Conservation (phyloP, 805 yeast species). For the Nakazawaea peltata region DNA sequence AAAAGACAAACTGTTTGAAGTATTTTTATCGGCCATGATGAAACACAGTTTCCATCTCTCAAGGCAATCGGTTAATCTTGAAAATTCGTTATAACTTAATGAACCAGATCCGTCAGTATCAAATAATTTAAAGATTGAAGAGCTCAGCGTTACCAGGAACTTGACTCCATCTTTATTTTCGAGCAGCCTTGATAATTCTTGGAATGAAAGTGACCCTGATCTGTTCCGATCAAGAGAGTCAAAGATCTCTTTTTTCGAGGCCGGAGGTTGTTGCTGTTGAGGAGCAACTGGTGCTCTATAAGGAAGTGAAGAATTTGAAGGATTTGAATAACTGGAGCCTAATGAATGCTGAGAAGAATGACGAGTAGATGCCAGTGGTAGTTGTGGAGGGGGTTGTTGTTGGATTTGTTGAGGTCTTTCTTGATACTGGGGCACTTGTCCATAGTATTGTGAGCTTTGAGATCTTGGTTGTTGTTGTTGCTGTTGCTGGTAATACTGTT, state of each 20-base stretch:
- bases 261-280: constrained; percentile 3
- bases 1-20: constrained; percentile 5
- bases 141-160: neutral
- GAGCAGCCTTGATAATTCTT: constrained; percentile 3
- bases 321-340: constrained; percentile 1
- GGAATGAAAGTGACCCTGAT: constrained; percentile 1
- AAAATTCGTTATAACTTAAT: constrained; percentile 6
- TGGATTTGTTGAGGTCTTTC: constrained; percentile 6
- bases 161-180: constrained; percentile 4
- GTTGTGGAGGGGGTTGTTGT: constrained; percentile 1
- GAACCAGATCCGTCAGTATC: constrained; percentile 3
- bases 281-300: neutral
- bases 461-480: constrained; percentile 1
- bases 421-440: neutral
- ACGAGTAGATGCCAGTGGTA: no score
- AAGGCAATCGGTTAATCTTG: constrained; percentile 8
- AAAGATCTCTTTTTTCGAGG: constrained; percentile 5
- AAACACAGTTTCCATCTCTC: constrained; percentile 8
- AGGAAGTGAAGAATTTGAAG: neutral
- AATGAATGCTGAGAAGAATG: constrained; percentile 6
- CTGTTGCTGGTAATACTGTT: constrained; percentile 1
- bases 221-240: constrained; percentile 3
- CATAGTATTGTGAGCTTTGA: no score
- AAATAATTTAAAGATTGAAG: constrained; percentile 7
- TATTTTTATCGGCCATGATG: constrained; percentile 5